Evolutionary conservation across 495 filamentous ascomycete genomes (phyloP), one percentile per base, ranked within the genome.

Genomic region (Evansstolkia leycettana): DNA sequence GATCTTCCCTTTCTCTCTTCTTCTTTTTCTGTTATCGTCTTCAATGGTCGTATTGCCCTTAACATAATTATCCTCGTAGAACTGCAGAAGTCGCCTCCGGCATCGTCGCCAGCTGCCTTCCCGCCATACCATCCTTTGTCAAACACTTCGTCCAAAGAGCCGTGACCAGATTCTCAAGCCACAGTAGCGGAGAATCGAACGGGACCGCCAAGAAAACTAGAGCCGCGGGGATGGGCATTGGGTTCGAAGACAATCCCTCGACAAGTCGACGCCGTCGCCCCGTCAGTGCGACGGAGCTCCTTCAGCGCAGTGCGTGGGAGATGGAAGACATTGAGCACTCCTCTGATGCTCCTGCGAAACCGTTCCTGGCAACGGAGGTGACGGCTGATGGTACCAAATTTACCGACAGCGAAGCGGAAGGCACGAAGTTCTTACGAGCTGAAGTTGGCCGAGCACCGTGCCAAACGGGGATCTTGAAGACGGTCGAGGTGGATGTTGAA

Each of bases 401-500:
- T 29, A 14, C 16, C 16, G 0, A 16, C 14, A 33, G 14, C 2
- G 27, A 28, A n/a, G 23, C 19, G n/a, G 43, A 39, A 18, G 24
- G 36, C 4, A 24, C 12, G 20, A 17, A 17, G n/a, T n/a, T 7
- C n/a, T 13, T 25, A 2, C 7, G 10, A 27, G 33, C 19, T 9
- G n/a, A 11, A n/a, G 6, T 16, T 6, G 33, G 20, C n/a, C 16
- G 23, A 11, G 12, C 10, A 12, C 10, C 32, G 10, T 26, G 13
- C 23, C 33, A 19, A n/a, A 10, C 25, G 20, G 48, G 45, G 7
- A 52, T 52, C 15, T 26, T 48, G 28, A 52, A 46, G 37, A 48
- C 42, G n/a, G 42, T 52, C 17, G 45, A 46, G 15, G 45, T 52
- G n/a, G 45, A 52, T 36, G 31, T 52, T 8, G 45, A 52, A 29